phyloP scores from a whole-genome alignment of 2,329 filamentous ascomycete species.

The Ceratocystiopsis minuta region DNA sequence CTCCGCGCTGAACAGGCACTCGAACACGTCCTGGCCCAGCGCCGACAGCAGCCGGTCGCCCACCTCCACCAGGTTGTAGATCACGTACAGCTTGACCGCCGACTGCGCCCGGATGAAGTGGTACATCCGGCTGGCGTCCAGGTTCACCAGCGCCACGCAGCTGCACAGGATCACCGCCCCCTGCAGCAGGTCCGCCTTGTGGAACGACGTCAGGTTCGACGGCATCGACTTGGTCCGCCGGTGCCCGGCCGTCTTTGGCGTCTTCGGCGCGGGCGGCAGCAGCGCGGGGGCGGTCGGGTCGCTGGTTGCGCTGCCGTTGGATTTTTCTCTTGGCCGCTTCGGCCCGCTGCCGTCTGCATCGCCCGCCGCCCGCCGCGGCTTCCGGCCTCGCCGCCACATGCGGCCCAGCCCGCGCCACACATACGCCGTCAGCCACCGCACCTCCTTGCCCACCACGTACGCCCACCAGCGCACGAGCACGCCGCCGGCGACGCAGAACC shows the following conservation, averaged over 20 bases:
- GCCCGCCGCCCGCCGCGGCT: conserved; percentile 19
- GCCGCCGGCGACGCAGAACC: conserved; percentile 64
- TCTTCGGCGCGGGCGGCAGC: no score
- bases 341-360: no score
- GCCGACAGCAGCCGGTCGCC: conserved; percentile 80
- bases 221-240: conserved; percentile 68
- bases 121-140: conserved; percentile 95
- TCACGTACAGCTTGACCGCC: conserved; percentile 95
- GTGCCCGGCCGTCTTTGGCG: conserved; percentile 14
- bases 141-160: conserved; percentile 67
- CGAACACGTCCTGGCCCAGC: conserved; percentile 85
- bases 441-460: conserved; percentile 53
- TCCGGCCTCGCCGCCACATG: conserved; percentile 47
- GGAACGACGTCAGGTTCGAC: conserved; percentile 66
- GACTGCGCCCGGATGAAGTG: conserved; percentile 93
- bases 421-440: conserved; percentile 52
- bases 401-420: conserved; percentile 65
- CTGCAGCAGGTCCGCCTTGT: conserved; percentile 91
- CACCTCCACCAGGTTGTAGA: conserved; percentile 93
- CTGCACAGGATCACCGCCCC: conserved; percentile 76
- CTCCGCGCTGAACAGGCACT: conserved; percentile 87
- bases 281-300: no score
- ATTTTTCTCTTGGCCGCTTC: neutral
- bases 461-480: conserved; percentile 67
- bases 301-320: neutral